A percentile compares a stretch with the other conserved stretches of the same genome.
Conservation (phyloP, 768 basidiomycete species). For the Hydnum rufescens region DNA sequence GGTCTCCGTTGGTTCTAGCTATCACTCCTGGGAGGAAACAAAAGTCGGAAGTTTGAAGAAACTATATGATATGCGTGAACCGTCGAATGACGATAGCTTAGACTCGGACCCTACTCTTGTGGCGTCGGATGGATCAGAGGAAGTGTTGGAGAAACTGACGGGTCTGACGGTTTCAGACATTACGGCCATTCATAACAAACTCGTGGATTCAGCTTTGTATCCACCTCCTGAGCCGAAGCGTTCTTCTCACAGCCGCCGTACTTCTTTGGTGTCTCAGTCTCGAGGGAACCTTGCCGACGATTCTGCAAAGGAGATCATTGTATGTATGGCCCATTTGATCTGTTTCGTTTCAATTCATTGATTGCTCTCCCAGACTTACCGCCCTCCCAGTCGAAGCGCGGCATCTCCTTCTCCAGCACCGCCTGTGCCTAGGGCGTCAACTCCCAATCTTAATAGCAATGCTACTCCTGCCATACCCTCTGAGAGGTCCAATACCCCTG, state of each 20-base stretch:
- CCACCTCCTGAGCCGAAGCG: background rate
- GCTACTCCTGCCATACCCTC: too few species aligned
- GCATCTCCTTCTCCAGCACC: background rate
- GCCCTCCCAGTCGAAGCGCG: background rate
- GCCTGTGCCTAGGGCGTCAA: background rate
- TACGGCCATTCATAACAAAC: conserved; percentile 49
- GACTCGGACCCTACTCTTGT: conserved; percentile 3
- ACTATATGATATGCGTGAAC: conserved; percentile 16
- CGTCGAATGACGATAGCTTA: conserved; percentile 14
- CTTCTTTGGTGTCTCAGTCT: too few species aligned
- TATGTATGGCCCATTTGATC: background rate
- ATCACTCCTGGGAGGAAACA: conserved; percentile 56
- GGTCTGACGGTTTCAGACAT: conserved; percentile 58
- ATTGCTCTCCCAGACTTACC: background rate
- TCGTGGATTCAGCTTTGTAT: conserved; percentile 36
- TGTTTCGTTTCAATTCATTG: background rate
- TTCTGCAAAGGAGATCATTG: background rate
- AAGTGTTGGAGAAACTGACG: conserved; percentile 35
- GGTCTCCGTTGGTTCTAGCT: conserved; percentile 67
- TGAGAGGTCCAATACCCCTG: background rate
- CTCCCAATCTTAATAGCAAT: background rate
- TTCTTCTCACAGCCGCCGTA: too few species aligned
- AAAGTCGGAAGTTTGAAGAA: conserved; percentile 18
- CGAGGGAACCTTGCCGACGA: too few species aligned
- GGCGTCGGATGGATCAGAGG: conserved; percentile 19